A percentile compares a stretch with the other conserved stretches of the same genome.
Evolutionary conservation across 2,329 filamentous ascomycete species (phyloP).

Genomic region (Ceratocystiopsis brevicomis): DNA sequence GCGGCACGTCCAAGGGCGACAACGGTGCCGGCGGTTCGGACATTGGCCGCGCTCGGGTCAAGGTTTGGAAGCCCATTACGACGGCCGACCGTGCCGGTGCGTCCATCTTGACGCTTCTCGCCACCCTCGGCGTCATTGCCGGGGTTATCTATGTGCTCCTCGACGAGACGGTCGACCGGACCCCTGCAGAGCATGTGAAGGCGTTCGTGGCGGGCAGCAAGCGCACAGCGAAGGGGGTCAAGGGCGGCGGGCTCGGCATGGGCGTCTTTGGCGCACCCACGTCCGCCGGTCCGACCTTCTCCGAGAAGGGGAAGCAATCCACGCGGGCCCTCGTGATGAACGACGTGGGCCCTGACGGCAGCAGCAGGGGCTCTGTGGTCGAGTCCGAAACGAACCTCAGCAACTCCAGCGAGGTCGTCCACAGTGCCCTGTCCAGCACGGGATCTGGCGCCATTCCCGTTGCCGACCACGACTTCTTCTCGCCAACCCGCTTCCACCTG

Average conservation of each 20-base stretch:
- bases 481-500: slow-evolving; percentile 2
- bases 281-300: neutral
- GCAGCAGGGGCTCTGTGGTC: slow-evolving; percentile 1
- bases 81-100: slow-evolving; percentile 8
- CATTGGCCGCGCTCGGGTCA: slow-evolving; percentile 1
- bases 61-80: neutral
- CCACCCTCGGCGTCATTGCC: slow-evolving; percentile 33
- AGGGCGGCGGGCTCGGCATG: too few species aligned
- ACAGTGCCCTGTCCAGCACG: neutral
- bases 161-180: slow-evolving; percentile 25
- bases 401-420: neutral
- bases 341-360: too few species aligned
- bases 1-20: slow-evolving; percentile 30
- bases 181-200: slow-evolving; percentile 15
- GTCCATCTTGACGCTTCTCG: slow-evolving; percentile 17
- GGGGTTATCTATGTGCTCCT: slow-evolving; percentile 30
- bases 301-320: slow-evolving; percentile 3
- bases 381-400: neutral
- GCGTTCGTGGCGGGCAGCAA: slow-evolving; percentile 9
- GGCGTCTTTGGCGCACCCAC: too few species aligned
- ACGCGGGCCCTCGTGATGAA: neutral
- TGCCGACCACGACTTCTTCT: slow-evolving; percentile 2
- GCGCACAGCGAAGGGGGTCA: neutral
- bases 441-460: too few species aligned
- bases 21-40: slow-evolving; percentile 18